Conservation (phyloP, 148 eudicot genomes). For the Chenopodium formosanum region DNA sequence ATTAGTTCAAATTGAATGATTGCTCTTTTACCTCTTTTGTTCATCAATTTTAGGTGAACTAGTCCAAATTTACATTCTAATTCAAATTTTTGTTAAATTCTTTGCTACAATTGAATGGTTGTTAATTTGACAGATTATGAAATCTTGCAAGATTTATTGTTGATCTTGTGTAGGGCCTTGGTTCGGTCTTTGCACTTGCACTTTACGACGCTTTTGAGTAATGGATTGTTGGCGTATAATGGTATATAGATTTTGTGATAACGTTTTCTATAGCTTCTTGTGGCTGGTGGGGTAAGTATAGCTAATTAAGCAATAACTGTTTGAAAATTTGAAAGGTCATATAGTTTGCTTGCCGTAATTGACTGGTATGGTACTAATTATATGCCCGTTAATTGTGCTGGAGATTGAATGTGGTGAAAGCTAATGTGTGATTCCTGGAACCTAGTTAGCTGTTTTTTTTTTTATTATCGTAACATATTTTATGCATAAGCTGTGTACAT, state of each 20-base stretch:
- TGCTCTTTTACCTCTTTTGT: constrained; percentile 17
- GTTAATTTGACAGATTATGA: neutral
- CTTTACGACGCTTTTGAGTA: neutral
- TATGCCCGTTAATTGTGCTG: neutral
- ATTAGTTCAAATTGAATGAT: neutral
- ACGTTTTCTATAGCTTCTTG: neutral
- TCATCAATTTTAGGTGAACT: constrained; percentile 7
- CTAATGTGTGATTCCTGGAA: constrained; percentile 1
- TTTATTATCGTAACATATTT: neutral
- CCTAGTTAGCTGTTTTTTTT: neutral
- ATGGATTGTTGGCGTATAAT: neutral
- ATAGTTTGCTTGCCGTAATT: constrained; percentile 8
- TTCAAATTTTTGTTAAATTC: neutral
- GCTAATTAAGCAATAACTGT: neutral
- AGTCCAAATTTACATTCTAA: neutral
- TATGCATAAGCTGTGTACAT: neutral
- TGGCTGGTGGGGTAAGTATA: constrained; percentile 3
- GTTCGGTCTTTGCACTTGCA: neutral
- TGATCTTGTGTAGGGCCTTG: constrained; percentile 32
- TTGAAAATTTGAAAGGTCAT: constrained; percentile 1
- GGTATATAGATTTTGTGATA: constrained; percentile 17
- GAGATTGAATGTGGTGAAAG: neutral
- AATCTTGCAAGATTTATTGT: neutral
- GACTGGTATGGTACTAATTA: neutral
- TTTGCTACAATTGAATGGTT: neutral